Evolutionary conservation across 2,329 filamentous ascomycete genomes (phyloP).

Genomic region (Epichloe sylvatica): DNA sequence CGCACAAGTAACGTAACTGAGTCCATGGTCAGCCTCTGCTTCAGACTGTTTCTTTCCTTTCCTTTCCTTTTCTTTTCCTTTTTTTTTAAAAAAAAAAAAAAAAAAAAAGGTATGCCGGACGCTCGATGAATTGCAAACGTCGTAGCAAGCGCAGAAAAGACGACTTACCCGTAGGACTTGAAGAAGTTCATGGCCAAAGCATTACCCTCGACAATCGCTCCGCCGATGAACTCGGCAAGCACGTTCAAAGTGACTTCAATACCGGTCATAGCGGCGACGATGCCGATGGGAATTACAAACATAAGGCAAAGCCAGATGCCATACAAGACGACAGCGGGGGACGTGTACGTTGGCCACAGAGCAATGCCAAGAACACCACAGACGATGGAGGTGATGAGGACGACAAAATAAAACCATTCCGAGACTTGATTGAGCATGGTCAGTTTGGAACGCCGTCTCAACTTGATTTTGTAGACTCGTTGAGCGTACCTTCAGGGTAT

Average conservation of each 20-base stretch:
- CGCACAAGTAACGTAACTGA: conserved; percentile 18
- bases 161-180: conserved; percentile 23
- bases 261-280: conserved; percentile 30
- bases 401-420: conserved; percentile 32
- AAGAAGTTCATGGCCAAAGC: conserved; percentile 34
- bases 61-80: no score
- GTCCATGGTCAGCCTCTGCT: background rate
- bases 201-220: conserved; percentile 27
- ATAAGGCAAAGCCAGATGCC: conserved; percentile 27
- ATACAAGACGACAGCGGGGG: conserved; percentile 28
- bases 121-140: background rate
- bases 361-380: conserved; percentile 23
- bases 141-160: background rate
- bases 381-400: conserved; percentile 17
- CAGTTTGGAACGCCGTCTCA: no score
- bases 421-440: conserved; percentile 16
- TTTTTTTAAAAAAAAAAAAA: no score
- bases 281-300: conserved; percentile 30
- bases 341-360: conserved; percentile 29
- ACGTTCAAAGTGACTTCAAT: conserved; percentile 29
- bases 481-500: conserved; percentile 24
- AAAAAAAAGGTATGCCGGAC: no score
- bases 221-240: conserved; percentile 34
- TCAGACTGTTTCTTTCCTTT: no score
- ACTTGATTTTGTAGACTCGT: background rate